Evolutionary conservation across 2,329 filamentous ascomycete genomes (phyloP).

Genomic region (Beauveria sp.): DNA sequence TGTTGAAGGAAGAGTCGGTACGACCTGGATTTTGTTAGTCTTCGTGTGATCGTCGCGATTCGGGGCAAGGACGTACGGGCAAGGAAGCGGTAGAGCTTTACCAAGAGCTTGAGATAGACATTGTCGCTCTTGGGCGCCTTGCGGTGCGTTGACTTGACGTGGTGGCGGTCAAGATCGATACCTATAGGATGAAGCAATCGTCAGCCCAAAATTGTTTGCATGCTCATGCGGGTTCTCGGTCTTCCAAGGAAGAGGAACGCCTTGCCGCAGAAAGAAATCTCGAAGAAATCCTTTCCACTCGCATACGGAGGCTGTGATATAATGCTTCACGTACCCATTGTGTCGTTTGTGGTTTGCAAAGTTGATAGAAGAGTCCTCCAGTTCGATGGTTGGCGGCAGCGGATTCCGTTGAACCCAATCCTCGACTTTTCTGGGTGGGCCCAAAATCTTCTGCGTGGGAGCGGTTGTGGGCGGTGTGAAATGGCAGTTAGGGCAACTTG

Average conservation of each 20-base stretch:
- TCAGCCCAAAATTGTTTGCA: constrained; percentile 58
- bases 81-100: constrained; percentile 97
- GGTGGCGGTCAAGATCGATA: constrained; percentile 66
- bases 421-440: constrained; percentile 17
- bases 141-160: constrained; percentile 69
- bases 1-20: constrained; percentile 97
- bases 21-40: constrained; percentile 52
- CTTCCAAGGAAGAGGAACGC: constrained; percentile 16
- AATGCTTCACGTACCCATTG: constrained; percentile 53
- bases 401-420: constrained; percentile 5
- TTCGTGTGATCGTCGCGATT: neutral
- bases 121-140: constrained; percentile 97
- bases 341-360: constrained; percentile 34
- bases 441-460: constrained; percentile 12
- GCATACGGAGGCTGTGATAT: constrained; percentile 38
- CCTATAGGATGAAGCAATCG: constrained; percentile 47
- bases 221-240: constrained; percentile 45
- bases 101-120: constrained; percentile 92
- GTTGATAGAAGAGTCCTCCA: constrained; percentile 6
- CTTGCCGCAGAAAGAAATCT: constrained; percentile 11
- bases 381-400: constrained; percentile 33
- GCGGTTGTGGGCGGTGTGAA: constrained; percentile 29
- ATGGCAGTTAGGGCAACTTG: constrained; percentile 37
- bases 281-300: constrained; percentile 33
- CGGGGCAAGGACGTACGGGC: constrained; percentile 59